Evolutionary conservation across 441 rosid species (phyloP).

Genomic region (Euphorbia celastroides): DNA sequence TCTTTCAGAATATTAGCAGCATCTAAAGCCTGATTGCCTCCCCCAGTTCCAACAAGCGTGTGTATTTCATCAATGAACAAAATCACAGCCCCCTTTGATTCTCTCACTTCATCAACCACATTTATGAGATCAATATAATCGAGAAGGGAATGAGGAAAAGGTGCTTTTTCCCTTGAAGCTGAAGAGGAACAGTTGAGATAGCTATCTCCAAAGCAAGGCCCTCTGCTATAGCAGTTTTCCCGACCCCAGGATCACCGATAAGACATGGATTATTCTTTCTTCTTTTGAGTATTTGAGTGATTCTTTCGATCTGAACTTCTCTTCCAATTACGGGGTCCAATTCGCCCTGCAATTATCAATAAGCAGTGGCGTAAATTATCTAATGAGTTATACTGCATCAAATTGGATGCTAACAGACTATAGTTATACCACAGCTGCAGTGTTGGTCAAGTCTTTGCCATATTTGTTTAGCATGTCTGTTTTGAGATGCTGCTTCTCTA

Average conservation of each 20-base stretch:
- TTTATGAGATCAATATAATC: not conserved
- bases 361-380: too few species aligned
- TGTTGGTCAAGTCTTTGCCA: not conserved
- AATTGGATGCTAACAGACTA: not conserved
- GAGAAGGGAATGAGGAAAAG: not conserved
- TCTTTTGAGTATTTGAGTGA: conserved; percentile 1
- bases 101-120: conserved; percentile 8
- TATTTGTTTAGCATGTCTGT: conserved; percentile 4
- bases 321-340: conserved; percentile 12
- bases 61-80: conserved; percentile 14
- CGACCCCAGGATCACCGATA: conserved; percentile 1
- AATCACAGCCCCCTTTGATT: not conserved
- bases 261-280: conserved; percentile 12
- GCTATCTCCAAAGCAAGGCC: not conserved
- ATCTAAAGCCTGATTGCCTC: not conserved
- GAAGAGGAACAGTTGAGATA: not conserved
- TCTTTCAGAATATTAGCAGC: conserved; percentile 4
- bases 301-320: not conserved
- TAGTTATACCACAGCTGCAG: not conserved
- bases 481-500: not conserved
- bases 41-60: not conserved
- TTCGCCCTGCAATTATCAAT: not conserved
- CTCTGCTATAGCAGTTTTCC: conserved; percentile 1
- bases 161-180: not conserved
- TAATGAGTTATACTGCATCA: too few species aligned